phyloP scores from a whole-genome alignment of 192 early-diverging fungal genomes.

The Backusella macrospora region DNA sequence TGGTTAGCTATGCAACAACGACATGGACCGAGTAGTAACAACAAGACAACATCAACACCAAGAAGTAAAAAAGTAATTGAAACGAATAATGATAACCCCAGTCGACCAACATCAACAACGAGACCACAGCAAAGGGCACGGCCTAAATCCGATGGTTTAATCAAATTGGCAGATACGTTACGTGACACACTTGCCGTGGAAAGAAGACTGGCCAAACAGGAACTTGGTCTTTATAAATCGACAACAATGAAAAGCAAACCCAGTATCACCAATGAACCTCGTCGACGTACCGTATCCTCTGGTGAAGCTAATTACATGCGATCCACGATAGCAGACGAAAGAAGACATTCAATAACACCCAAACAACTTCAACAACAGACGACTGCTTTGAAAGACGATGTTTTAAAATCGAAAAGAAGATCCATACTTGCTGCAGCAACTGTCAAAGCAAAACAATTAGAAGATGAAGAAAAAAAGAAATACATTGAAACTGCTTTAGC shows the following conservation, averaged over 20 bases:
- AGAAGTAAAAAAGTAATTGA: background rate
- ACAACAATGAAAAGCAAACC: background rate
- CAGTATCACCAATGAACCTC: background rate
- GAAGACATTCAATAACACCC: conserved; percentile 9
- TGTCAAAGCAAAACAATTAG: conserved; percentile 7
- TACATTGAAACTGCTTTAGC: background rate
- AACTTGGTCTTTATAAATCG: background rate
- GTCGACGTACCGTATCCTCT: conserved; percentile 18
- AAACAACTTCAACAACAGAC: background rate
- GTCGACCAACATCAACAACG: background rate
- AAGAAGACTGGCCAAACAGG: conserved; percentile 21
- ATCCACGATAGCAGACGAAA: conserved; percentile 1
- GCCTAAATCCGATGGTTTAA: background rate
- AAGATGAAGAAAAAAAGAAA: background rate
- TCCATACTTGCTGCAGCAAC: background rate
- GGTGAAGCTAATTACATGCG: conserved; percentile 22
- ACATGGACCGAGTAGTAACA: background rate
- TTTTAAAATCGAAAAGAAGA: background rate
- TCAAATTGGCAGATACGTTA: conserved; percentile 11
- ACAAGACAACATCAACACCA: background rate
- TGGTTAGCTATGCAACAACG: conserved; percentile 11
- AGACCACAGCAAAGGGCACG: background rate
- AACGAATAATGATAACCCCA: background rate
- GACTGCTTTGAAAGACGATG: background rate
- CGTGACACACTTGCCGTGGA: conserved; percentile 17